Evolutionary conservation across 345 rosid genomes (phyloP).

Genomic region (Nephelium lappaceum): DNA sequence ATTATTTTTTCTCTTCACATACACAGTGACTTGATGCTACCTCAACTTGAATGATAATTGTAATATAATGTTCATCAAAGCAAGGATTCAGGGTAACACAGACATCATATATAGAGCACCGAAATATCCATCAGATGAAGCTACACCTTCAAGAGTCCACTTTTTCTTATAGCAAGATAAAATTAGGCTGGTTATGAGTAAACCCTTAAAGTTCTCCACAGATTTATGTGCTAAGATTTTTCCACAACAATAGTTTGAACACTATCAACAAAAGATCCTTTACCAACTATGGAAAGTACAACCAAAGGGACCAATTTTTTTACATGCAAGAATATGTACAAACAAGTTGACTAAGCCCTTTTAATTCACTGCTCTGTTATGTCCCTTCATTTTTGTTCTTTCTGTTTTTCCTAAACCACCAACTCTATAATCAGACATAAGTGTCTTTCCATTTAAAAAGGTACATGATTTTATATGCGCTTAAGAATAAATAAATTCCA

Average conservation of each 20-base stretch:
- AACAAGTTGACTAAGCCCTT: neutral
- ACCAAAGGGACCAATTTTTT: neutral
- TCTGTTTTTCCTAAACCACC: neutral
- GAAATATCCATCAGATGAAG: neutral
- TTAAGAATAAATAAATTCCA: too few species aligned
- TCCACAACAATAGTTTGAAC: neutral
- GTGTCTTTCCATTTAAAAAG: too few species aligned
- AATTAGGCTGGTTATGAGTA: neutral
- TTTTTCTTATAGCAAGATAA: neutral
- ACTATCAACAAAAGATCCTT: neutral
- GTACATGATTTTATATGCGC: too few species aligned
- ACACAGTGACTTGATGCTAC: neutral
- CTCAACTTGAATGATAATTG: neutral
- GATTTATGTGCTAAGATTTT: neutral
- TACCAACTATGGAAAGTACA: neutral
- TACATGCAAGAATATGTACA: neutral
- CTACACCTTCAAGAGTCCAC: neutral
- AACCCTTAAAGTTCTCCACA: neutral
- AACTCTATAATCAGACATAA: neutral
- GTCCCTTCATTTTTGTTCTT: neutral
- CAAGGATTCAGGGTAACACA: constrained; percentile 3
- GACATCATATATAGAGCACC: neutral
- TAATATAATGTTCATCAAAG: neutral
- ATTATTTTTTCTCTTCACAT: neutral
- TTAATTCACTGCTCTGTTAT: neutral